Evolutionary conservation across 768 basidiomycete genomes (phyloP), one percentile per base, ranked within the genome.

Genomic region (Mycena floridula): DNA sequence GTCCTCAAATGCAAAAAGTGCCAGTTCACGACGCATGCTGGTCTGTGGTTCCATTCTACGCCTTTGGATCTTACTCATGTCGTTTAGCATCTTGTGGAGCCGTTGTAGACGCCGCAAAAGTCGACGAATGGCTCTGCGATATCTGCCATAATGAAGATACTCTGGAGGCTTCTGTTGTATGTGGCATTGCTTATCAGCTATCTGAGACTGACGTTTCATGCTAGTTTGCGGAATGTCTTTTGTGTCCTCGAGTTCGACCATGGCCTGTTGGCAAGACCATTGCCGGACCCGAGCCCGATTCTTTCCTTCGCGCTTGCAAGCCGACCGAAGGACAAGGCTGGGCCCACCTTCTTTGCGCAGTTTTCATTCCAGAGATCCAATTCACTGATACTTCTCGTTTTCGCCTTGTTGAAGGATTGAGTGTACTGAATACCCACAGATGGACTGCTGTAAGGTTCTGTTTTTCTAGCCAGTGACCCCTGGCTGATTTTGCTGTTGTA

Each of bases 311-410:
- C 44, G 79, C 81, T 32, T 81, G 79, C 58, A 95, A 94, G 57
- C 89, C 89, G 6, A 95, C 93, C 0, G 93, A 96, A 67, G 89
- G 90, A 8, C 85, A 90, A 60, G 84, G 86, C 45, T 96, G 93
- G 93, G 82, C 82, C 0, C 95, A 98, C 59, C 72, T 93, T 25
- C 64, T 96, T 3, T 98, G 95, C 66, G 79, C 93, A 2, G 80
- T 89, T 1, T 97, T 91, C 65, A 78, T 82, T 23, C 84, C 85
- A 3, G 94, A 97, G 55, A 66, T 93, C n/a, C 73, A 67, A 4
- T 95, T 87, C 60, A 82, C 87, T 20, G 86, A 94, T 54, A 78
- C 89, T 0, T 58, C 69, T 5, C 76, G 76, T 12, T 67, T 97
- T 37, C 80, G 83, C 27, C 63, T 83, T n/a, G 88, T 88, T 6